phyloP scores from a whole-genome alignment of 1,139 yeast genomes.

The Zygosaccharomyces pseudobailii region DNA sequence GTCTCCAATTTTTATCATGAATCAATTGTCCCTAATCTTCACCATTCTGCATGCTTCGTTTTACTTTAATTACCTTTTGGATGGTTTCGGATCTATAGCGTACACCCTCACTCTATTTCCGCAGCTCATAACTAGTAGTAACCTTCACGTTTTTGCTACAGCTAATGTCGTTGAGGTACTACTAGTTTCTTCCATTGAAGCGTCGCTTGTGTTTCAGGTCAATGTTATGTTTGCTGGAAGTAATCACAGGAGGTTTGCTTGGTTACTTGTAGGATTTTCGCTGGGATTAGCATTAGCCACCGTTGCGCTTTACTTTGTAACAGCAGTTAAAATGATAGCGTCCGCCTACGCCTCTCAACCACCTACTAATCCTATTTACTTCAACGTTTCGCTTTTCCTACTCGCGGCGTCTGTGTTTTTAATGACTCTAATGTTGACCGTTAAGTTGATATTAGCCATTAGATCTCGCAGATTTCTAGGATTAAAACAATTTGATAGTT shows the following conservation, averaged over 20 bases:
- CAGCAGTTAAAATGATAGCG: constrained; percentile 38
- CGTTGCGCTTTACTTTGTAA: constrained; percentile 50
- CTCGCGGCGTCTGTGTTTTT: constrained; percentile 66
- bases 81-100: constrained; percentile 49
- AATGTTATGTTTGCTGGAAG: constrained; percentile 59
- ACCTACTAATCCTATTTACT: constrained; percentile 33
- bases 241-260: constrained; percentile 40
- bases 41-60: constrained; percentile 56
- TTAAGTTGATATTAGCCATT: constrained; percentile 63
- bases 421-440: constrained; percentile 53
- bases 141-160: constrained; percentile 48
- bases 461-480: constrained; percentile 72
- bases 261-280: constrained; percentile 40
- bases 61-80: constrained; percentile 49
- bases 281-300: constrained; percentile 45
- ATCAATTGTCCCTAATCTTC: constrained; percentile 53
- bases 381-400: constrained; percentile 52
- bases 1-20: constrained; percentile 67
- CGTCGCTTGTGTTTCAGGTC: constrained; percentile 66
- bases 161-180: constrained; percentile 57
- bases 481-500: constrained; percentile 70
- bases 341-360: constrained; percentile 25
- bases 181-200: constrained; percentile 54
- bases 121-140: constrained; percentile 34
- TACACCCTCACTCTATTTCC: constrained; percentile 49